Conservation (phyloP, 805 yeast genomes). For the Sugiyamaella mastotermitis region DNA sequence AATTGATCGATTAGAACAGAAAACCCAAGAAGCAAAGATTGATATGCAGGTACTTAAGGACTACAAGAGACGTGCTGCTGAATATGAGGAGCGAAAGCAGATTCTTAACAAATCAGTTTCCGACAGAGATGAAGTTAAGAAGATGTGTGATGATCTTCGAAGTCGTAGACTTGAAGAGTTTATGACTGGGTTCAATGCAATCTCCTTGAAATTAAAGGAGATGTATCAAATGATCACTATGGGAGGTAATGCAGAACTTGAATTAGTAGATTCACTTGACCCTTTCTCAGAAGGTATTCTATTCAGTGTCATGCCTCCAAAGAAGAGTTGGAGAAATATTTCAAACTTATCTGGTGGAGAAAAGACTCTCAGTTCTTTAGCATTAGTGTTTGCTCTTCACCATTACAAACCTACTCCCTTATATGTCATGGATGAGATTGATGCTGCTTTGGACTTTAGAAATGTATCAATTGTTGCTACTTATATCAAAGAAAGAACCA, state of each 20-base stretch:
- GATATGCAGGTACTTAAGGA: constrained; percentile 74
- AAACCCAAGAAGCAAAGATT: constrained; percentile 50
- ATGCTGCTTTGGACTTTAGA: constrained; percentile 95
- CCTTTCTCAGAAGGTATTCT: constrained; percentile 97
- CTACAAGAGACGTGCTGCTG: constrained; percentile 61
- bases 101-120: constrained; percentile 66
- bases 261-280: constrained; percentile 88
- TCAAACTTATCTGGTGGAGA: constrained; percentile 97
- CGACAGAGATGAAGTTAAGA: constrained; percentile 58
- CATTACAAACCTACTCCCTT: constrained; percentile 95
- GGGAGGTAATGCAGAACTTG: constrained; percentile 99
- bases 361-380: constrained; percentile 89
- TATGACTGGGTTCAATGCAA: constrained; percentile 84
- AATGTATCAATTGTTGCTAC: constrained; percentile 97
- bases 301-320: constrained; percentile 98
- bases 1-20: constrained; percentile 49
- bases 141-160: constrained; percentile 60
- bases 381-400: constrained; percentile 92
- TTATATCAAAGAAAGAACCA: constrained; percentile 90
- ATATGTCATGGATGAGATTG: constrained; percentile 98
- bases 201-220: constrained; percentile 83
- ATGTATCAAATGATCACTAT: constrained; percentile 98
- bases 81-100: constrained; percentile 53
- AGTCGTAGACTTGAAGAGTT: constrained; percentile 78
- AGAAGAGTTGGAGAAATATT: constrained; percentile 94